phyloP scores from a whole-genome alignment of 345 rosid species.

The Boechera divaricarpa region DNA sequence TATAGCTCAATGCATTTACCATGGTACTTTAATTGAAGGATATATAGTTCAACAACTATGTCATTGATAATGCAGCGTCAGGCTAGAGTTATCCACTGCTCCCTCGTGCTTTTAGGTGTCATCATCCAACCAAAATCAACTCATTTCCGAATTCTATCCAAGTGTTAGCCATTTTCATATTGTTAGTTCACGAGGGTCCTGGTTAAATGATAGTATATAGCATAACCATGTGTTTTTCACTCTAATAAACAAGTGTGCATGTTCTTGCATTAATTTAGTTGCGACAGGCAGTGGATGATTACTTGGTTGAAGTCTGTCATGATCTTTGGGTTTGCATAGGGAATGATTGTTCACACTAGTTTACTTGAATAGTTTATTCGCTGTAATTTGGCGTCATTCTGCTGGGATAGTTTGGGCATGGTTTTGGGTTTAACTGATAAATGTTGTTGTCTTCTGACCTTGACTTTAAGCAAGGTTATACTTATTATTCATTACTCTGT shows the following conservation, averaged over 20 bases:
- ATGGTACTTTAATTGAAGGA: neutral
- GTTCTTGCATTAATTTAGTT: conserved; percentile 24
- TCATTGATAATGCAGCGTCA: neutral
- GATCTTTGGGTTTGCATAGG: conserved; percentile 4
- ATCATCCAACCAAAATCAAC: conserved; percentile 19
- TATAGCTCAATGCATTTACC: conserved; percentile 21
- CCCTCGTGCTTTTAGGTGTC: conserved; percentile 16
- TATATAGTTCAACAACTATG: conserved; percentile 9
- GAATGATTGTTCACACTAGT: conserved; percentile 2
- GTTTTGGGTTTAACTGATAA: conserved; percentile 10
- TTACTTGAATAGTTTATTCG: conserved; percentile 9
- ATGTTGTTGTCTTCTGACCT: conserved; percentile 20
- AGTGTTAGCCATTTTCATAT: conserved; percentile 6
- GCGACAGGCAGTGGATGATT: conserved; percentile 10
- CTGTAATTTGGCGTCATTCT: neutral
- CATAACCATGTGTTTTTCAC: neutral
- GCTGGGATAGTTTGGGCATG: conserved; percentile 9
- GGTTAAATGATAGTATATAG: conserved; percentile 3
- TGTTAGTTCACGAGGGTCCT: conserved; percentile 23
- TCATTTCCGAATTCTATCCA: conserved; percentile 4
- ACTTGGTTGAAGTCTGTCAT: conserved; percentile 22
- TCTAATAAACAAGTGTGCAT: conserved; percentile 14
- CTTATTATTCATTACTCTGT: conserved; percentile 1
- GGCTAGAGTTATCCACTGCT: conserved; percentile 12
- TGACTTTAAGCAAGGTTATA: conserved; percentile 2